Base-by-base conservation (phyloP, 371 early-diverging fungal genomes). In the Mortierella sp. region DNA sequence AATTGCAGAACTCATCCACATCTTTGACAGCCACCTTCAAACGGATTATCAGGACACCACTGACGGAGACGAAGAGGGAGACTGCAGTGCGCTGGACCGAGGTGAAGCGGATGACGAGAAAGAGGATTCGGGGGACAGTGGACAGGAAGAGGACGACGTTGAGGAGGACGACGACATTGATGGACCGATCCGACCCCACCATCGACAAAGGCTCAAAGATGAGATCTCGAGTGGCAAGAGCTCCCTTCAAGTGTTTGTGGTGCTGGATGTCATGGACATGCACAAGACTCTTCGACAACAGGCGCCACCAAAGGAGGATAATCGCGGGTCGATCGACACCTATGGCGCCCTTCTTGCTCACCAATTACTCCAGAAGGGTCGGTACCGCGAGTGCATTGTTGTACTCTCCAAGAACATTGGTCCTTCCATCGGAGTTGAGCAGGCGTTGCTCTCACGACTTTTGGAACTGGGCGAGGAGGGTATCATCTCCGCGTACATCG, bases 261-360 rank as follows among this genome's bases (percentile, higher is more conserved):
- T 72, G 24, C 54, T 83, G 41, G 80, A 83, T 1, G 58, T 77
- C 76, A 29, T 82, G 44, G 74, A 70, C 18, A 51, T 82, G 65
- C 55, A 70, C 18, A 65, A 24, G 7, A 12, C 44, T 27, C 63
- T 75, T 7, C 12, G 43, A 14, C 63, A 44, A 21, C 32, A 55
- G 3, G 6, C 41, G 14, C 38, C 21, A 41, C 32, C 24, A 11
- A 48, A 70, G 43, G 76, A 71, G 1, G 16, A 55, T 10, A 38
- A 56, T 21, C 11, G 14, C 11, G 55, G 44, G n/a, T 68, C 68
- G 41, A 24, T 10, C 3, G 24, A 11, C 24, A 79, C 83, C 1
- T 83, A 79, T 55, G 83, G 83, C 5, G 63, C 71, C 24, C 14
- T 54, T 14, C 72, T 83, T 10, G 76, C 75, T 5, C 79, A 75